Base-by-base conservation (phyloP, 192 early-diverging fungal species). In the Coemansia sp. region DNA sequence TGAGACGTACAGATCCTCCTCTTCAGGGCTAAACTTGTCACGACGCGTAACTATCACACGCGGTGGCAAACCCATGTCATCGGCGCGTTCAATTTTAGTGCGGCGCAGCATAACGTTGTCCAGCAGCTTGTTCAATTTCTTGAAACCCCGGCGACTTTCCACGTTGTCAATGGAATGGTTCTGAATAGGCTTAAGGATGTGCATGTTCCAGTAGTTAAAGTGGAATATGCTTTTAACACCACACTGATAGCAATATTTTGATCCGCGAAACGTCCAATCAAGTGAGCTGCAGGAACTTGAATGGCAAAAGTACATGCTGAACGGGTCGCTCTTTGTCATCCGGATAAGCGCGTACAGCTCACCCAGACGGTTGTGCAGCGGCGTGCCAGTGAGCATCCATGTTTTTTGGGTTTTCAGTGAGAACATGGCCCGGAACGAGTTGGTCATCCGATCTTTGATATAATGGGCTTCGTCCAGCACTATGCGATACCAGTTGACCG, bases 301-400 rank as follows among this genome's bases (percentile, higher is more conserved):
- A 61, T 86, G 88, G 82, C 94, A 95, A 61, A 90, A 95, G 78
- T 97, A 95, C 74, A 92, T 90, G 27, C 85, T 86, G 75, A 88
- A 93, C 7, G 92, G 92, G 73, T 93, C 88, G 46, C 87, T 78
- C 64, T 93, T 86, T 82, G 94, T 87, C 65, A 97, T 91, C 6
- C 94, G 87, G 74, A 97, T 93, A 24, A 95, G 85, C 6, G 92
- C 92, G 71, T 93, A 97, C 27, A 97, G 82, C 78, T 97, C 95
- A 39, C 94, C 95, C 7, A 97, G 91, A 11, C 93, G 87, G 71
- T 97, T 97, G 59, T 97, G 95, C 72, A 97, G 81, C 11, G 93
- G 93, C 19, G 95, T 97, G 6, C 95, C 95, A 4, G 89, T 89
- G n/a, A 97, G 76, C 3, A 85, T 87, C 95, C 95, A 97, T 11